These are phyloP conservation scores for Talaromyces sp. DNA, from an alignment of 2,329 filamentous ascomycete species.

Conservation along the genomic window DNA sequence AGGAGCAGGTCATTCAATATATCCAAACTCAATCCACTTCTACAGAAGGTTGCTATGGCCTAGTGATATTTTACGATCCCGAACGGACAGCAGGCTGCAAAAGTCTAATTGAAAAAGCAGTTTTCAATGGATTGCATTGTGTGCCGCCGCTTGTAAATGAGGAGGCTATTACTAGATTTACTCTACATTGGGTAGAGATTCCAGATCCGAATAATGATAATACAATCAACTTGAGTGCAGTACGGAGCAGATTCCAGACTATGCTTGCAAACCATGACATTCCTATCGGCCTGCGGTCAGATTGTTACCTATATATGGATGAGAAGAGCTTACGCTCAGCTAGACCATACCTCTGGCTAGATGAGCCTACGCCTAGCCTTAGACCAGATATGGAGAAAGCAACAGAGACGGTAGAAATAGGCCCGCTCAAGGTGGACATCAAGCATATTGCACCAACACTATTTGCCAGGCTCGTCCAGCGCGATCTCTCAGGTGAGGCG, in stretches of 20 bases:
- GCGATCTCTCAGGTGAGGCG: conserved; percentile 17
- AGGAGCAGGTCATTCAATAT: background rate
- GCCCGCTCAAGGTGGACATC: conserved; percentile 17
- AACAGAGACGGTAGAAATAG: background rate
- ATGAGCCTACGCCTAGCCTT: too few species aligned
- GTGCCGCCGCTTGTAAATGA: background rate
- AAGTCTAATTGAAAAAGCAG: background rate
- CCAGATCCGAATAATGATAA: background rate
- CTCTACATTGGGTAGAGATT: background rate
- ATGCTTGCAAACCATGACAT: background rate
- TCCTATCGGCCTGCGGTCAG: background rate
- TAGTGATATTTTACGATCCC: background rate
- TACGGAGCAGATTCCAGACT: background rate
- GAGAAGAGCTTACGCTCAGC: background rate
- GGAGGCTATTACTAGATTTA: background rate
- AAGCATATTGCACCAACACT: conserved; percentile 19
- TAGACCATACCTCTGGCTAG: background rate
- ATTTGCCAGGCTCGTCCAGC: conserved; percentile 17
- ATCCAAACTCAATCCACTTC: background rate
- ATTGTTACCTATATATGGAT: background rate
- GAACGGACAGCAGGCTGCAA: background rate
- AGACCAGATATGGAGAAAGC: background rate
- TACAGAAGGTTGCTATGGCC: background rate
- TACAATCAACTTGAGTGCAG: background rate
- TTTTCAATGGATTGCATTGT: background rate